Evolutionary conservation across 225 moss, liverwort and hornwort genomes (phyloP).

Genomic region (Anthoceros angustus): DNA sequence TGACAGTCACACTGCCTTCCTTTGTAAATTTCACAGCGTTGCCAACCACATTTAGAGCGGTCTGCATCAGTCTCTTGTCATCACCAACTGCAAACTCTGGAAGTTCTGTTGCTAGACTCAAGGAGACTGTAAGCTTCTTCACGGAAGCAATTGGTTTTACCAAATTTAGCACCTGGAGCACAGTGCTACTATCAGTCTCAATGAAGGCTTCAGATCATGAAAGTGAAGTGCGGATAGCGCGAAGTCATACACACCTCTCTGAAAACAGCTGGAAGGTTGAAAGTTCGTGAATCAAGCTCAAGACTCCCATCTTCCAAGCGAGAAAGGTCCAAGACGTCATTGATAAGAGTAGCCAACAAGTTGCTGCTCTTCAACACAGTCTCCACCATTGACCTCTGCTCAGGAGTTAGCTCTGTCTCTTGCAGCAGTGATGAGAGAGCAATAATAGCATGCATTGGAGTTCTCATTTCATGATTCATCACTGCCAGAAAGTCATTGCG

Average conservation of each 20-base stretch:
- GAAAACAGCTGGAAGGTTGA: conserved; percentile 30
- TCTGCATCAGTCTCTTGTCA: conserved; percentile 50
- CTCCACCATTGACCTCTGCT: conserved; percentile 40
- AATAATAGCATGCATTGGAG: conserved; percentile 50
- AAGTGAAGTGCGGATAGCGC: too few relatives aligned
- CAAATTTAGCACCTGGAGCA: conserved; percentile 39
- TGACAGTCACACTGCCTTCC: conserved; percentile 34
- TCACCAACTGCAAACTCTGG: conserved; percentile 50
- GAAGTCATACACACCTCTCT: conserved; percentile 21
- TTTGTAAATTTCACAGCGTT: conserved; percentile 62
- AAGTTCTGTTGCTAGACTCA: conserved; percentile 25
- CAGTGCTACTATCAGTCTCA: background rate
- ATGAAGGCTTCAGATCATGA: background rate
- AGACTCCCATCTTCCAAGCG: conserved; percentile 29
- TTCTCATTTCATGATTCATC: conserved; percentile 34
- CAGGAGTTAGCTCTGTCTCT: conserved; percentile 26
- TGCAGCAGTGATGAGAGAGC: conserved; percentile 40
- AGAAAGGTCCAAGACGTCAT: conserved; percentile 21
- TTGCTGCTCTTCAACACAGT: conserved; percentile 47
- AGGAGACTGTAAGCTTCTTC: conserved; percentile 32
- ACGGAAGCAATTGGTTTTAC: conserved; percentile 41
- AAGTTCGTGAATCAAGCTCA: conserved; percentile 19
- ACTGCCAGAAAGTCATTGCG: conserved; percentile 49
- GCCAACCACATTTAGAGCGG: conserved; percentile 48
- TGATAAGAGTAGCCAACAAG: conserved; percentile 36